These are phyloP conservation scores for Candida alai DNA, from an alignment of 805 yeast genomes.

Conservation along the genomic window DNA sequence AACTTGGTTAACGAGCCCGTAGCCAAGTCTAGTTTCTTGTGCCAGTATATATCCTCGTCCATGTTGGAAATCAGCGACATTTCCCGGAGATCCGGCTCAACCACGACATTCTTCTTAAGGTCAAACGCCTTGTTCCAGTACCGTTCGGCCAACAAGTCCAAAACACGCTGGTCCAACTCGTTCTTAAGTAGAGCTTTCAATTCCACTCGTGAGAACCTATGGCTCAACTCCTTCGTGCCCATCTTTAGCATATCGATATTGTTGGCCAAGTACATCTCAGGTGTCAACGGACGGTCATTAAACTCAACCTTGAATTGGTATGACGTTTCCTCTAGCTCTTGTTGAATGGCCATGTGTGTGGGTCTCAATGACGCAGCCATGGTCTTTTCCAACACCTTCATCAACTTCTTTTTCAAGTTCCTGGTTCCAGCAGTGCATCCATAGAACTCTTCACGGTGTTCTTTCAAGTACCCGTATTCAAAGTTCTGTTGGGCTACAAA, in stretches of 20 bases:
- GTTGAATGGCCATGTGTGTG: constrained; percentile 78
- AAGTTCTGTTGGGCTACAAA: constrained; percentile 65
- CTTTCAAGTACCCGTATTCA: constrained; percentile 54
- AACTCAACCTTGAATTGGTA: constrained; percentile 95
- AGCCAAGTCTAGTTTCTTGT: constrained; percentile 76
- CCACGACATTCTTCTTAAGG: constrained; percentile 12
- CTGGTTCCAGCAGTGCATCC: constrained; percentile 76
- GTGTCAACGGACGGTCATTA: constrained; percentile 90
- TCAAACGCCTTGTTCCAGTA: constrained; percentile 79
- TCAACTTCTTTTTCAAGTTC: constrained; percentile 70
- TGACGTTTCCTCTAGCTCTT: constrained; percentile 88
- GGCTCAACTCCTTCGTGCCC: constrained; percentile 82
- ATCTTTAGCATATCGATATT: constrained; percentile 84
- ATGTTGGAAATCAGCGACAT: constrained; percentile 46
- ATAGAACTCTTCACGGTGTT: constrained; percentile 52
- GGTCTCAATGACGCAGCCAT: constrained; percentile 90
- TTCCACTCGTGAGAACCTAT: constrained; percentile 77
- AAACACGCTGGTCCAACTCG: constrained; percentile 83
- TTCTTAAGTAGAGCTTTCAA: constrained; percentile 72
- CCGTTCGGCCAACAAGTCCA: constrained; percentile 81
- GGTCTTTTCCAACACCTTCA: constrained; percentile 81
- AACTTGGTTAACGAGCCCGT: constrained; percentile 78
- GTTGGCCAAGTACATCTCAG: constrained; percentile 90
- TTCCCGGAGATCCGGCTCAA: constrained; percentile 51
- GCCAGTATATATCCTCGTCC: constrained; percentile 81